phyloP scores from a whole-genome alignment of 1,284 basidiomycete species.

The Ceratobasidium theobromae region DNA sequence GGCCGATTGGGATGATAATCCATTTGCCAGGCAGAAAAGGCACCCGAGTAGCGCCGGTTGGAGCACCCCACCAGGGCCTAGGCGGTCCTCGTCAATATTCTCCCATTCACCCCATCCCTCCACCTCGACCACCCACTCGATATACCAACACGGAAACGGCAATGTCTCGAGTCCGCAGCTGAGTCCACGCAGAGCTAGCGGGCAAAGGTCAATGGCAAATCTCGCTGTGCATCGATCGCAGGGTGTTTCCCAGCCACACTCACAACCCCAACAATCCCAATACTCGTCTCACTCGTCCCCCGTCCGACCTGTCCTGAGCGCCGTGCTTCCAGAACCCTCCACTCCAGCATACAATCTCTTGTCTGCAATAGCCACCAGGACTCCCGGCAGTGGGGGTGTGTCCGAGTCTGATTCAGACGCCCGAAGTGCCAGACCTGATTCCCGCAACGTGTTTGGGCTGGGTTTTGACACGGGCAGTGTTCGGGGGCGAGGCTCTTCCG shows the following conservation, averaged over 20 bases:
- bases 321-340: slow-evolving; percentile 46
- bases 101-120: slow-evolving; percentile 5
- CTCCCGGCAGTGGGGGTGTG: neutral
- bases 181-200: slow-evolving; percentile 32
- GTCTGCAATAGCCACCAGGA: slow-evolving; percentile 40
- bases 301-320: slow-evolving; percentile 17
- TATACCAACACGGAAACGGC: slow-evolving; percentile 22
- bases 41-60: no score
- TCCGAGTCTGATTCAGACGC: neutral
- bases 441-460: neutral
- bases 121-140: neutral
- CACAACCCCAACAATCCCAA: slow-evolving; percentile 21
- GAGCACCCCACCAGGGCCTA: neutral
- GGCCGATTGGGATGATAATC: neutral
- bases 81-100: neutral
- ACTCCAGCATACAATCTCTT: slow-evolving; percentile 62
- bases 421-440: neutral
- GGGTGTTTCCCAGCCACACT: no score
- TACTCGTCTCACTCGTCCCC: slow-evolving; percentile 38
- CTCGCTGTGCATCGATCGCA: slow-evolving; percentile 30
- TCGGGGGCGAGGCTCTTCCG: neutral
- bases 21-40: neutral
- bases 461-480: neutral
- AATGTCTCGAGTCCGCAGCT: slow-evolving; percentile 11
- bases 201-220: slow-evolving; percentile 6